phyloP scores from a whole-genome alignment of 1,139 yeast genomes.

The Blastobotrys aristatus region DNA sequence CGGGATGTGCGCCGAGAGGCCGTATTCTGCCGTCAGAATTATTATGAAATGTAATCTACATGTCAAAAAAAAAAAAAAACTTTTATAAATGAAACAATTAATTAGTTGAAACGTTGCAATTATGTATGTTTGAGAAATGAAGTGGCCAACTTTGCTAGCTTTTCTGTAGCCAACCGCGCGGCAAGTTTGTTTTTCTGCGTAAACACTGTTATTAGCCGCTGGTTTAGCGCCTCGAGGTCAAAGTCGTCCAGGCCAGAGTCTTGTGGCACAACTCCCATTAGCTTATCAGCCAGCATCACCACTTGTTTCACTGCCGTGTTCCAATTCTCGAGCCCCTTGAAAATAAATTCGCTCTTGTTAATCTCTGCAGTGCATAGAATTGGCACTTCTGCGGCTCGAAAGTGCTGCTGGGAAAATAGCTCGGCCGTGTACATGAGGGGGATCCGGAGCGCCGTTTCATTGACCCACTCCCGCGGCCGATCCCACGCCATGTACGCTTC shows the following conservation, averaged over 20 bases:
- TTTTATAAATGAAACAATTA: neutral
- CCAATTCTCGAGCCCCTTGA: neutral
- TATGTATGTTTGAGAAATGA: no score
- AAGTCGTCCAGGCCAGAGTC: neutral
- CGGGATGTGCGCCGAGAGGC: conserved; percentile 72
- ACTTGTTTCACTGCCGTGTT: neutral
- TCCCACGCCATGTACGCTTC: conserved; percentile 26
- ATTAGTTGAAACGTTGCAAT: neutral
- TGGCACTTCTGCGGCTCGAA: conserved; percentile 18
- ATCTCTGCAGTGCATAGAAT: conserved; percentile 6
- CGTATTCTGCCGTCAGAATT: conserved; percentile 72
- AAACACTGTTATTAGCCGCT: conserved; percentile 1
- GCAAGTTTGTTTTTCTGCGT: conserved; percentile 4
- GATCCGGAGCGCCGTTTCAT: conserved; percentile 11
- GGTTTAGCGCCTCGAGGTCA: neutral
- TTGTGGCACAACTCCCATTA: neutral
- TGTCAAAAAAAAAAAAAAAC: conserved; percentile 4
- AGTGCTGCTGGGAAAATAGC: conserved; percentile 22
- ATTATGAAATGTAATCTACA: conserved; percentile 47
- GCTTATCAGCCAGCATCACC: neutral
- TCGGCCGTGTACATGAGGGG: conserved; percentile 31
- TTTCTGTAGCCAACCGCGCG: neutral
- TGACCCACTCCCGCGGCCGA: conserved; percentile 12
- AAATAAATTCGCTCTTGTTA: neutral
- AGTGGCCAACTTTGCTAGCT: conserved; percentile 2